Evolutionary conservation across 106 monocot species (phyloP).

Genomic region (Phalaenopsis equestris): DNA sequence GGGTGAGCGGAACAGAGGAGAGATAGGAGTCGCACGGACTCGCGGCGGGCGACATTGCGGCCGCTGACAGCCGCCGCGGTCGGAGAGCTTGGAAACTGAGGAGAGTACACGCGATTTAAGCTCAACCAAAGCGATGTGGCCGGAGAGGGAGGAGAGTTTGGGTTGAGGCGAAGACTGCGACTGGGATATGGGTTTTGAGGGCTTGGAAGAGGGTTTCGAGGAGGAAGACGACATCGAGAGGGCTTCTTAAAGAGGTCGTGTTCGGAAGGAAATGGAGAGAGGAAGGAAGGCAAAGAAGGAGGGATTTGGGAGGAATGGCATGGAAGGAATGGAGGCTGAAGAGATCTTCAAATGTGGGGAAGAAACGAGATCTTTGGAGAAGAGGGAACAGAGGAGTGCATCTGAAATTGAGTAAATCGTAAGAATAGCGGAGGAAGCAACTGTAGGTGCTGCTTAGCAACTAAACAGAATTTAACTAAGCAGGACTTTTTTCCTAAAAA

Average conservation of each 20-base stretch:
- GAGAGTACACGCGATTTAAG: slow-evolving; percentile 72
- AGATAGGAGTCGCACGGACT: slow-evolving; percentile 64
- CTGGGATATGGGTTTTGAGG: slow-evolving; percentile 26
- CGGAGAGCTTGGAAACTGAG: slow-evolving; percentile 79
- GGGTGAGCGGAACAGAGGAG: slow-evolving; percentile 65
- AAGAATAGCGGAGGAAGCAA: not conserved
- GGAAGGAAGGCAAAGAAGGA: not conserved
- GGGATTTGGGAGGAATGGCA: not conserved
- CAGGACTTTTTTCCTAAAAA: no score
- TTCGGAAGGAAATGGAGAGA: not conserved
- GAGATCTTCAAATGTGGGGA: not conserved
- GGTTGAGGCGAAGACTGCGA: slow-evolving; percentile 11
- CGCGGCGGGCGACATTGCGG: slow-evolving; percentile 48
- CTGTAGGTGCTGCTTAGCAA: no score
- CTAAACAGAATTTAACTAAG: no score
- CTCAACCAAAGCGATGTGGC: slow-evolving; percentile 73
- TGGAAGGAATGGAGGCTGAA: not conserved
- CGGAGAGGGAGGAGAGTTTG: slow-evolving; percentile 25
- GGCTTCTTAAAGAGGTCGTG: not conserved
- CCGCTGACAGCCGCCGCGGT: slow-evolving; percentile 48
- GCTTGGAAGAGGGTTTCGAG: slow-evolving; percentile 20
- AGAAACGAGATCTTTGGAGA: not conserved
- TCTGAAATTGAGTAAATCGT: not conserved
- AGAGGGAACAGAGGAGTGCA: not conserved
- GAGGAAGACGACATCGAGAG: slow-evolving; percentile 16